A percentile compares a stretch with the other conserved stretches of the same genome.
These are phyloP conservation scores for Drosera spatulata DNA, from an alignment of 179 eudicot genomes.

Conservation along the genomic window DNA sequence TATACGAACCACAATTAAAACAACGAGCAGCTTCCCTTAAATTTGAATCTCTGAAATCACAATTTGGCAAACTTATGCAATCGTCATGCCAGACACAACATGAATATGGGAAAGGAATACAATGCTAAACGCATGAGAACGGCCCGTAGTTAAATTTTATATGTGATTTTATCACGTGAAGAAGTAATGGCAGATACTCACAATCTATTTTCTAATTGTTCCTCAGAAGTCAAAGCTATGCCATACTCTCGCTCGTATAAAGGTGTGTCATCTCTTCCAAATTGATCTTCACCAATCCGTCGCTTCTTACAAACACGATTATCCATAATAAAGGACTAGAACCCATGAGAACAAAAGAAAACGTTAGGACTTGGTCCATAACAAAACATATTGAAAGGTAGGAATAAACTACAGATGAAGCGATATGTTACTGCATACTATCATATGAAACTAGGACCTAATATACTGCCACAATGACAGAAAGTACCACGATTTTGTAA, in stretches of 20 bases:
- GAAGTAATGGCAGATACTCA: slow-evolving; percentile 9
- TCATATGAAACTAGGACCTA: too few species aligned
- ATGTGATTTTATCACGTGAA: not conserved
- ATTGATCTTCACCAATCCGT: slow-evolving; percentile 24
- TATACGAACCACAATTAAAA: slow-evolving; percentile 88
- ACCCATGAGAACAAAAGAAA: not conserved
- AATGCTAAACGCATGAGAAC: not conserved
- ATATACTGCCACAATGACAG: too few species aligned
- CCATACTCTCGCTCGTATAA: slow-evolving; percentile 80
- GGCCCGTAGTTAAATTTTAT: not conserved
- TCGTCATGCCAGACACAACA: not conserved
- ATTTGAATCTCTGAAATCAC: slow-evolving; percentile 34
- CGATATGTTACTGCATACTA: too few species aligned
- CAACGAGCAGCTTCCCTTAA: slow-evolving; percentile 70
- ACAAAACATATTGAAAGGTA: not conserved
- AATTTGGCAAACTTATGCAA: not conserved
- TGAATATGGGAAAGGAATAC: not conserved
- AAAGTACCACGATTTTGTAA: too few species aligned
- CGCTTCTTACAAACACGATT: slow-evolving; percentile 32
- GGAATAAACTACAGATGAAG: too few species aligned
- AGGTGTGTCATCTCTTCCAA: slow-evolving; percentile 50
- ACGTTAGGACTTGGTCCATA: not conserved
- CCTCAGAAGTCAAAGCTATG: slow-evolving; percentile 43
- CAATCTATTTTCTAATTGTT: slow-evolving; percentile 30
- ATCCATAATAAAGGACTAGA: slow-evolving; percentile 81